Base-by-base conservation (phyloP, 768 basidiomycete species). In the Tricholoma sp. region DNA sequence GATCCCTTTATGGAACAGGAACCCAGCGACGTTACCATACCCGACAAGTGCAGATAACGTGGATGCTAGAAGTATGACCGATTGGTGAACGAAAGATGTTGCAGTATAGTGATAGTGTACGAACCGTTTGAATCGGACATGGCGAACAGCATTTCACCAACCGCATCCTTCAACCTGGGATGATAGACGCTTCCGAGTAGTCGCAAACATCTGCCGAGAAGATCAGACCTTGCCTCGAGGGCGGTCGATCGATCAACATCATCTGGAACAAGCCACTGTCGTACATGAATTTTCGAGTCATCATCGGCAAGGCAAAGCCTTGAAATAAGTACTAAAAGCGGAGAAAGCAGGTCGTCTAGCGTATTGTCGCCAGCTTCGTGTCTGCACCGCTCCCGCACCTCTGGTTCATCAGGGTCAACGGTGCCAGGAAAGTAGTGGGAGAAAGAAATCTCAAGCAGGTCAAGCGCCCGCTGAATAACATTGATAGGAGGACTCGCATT, bases 1-100 rank as follows among this genome's bases (percentile, higher is more conserved):
- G 63, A 98, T 79, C 14, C 94, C 94, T 66, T 94, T 95, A 67
- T 89, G 85, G 75, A 93, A 95, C 22, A 99, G 78, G 78, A 93
- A 90, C 0, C 97, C 97, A 0, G 94, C 93, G 41, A 94, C 93
- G 67, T 94, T 94, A 41, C 96, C 96, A 64, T 99, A 99, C 6
- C 96, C 96, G 53, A 97, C 81, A 45, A 89, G 82, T 4, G 84
- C 80, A n/a, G 84, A 82, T 14, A 98, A 75, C 0, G 78, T 81
- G 5, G 80, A 76, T n/a, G 89, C 93, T 80, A 37, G 14, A 59
- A 22, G 59, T 5, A 24, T 39, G 41, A 12, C 57, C 19, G 37
- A 56, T 35, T 32, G 52, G 24, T n/a, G 10, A 55, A 27, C 14
- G 32, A 53, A 27, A 24, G 12, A 49, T 16, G 29, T 47, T 11